Evolutionary conservation across 345 rosid genomes (phyloP).

Genomic region (Boechera retrofracta): DNA sequence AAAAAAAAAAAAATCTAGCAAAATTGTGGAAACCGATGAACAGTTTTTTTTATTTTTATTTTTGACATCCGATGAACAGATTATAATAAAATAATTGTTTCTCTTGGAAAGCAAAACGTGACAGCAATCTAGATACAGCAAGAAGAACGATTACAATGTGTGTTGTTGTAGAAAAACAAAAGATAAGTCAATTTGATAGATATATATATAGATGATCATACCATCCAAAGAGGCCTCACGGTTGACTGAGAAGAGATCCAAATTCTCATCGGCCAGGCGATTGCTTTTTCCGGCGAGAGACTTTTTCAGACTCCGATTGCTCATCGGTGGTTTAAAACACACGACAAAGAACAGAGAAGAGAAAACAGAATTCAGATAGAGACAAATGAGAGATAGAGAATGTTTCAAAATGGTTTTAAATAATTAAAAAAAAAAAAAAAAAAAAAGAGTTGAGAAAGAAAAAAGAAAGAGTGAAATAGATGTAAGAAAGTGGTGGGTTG

Average conservation of each 20-base stretch:
- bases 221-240: conserved; percentile 39
- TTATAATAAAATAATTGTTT: not conserved
- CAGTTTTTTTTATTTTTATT: not conserved
- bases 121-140: not conserved
- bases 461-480: conserved; percentile 20
- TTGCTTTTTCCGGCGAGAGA: conserved; percentile 32
- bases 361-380: conserved; percentile 13
- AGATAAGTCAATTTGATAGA: conserved; percentile 33
- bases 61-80: not conserved
- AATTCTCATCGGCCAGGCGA: conserved; percentile 28
- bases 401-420: not conserved
- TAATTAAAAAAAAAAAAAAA: not conserved
- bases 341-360: not conserved
- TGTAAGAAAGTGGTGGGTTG: not conserved
- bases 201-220: not conserved
- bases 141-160: not conserved
- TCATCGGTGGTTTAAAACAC: conserved; percentile 33
- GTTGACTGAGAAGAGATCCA: conserved; percentile 41
- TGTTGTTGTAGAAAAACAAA: conserved; percentile 6
- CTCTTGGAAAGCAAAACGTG: not conserved
- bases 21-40: not conserved
- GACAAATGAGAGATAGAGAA: conserved; percentile 17
- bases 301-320: conserved; percentile 36
- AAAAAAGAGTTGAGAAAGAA: conserved; percentile 37
- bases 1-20: not conserved